Evolutionary conservation across 2,329 filamentous ascomycete genomes (phyloP), one percentile per base, ranked within the genome.

Genomic region (Pestalotiopsis sp.): DNA sequence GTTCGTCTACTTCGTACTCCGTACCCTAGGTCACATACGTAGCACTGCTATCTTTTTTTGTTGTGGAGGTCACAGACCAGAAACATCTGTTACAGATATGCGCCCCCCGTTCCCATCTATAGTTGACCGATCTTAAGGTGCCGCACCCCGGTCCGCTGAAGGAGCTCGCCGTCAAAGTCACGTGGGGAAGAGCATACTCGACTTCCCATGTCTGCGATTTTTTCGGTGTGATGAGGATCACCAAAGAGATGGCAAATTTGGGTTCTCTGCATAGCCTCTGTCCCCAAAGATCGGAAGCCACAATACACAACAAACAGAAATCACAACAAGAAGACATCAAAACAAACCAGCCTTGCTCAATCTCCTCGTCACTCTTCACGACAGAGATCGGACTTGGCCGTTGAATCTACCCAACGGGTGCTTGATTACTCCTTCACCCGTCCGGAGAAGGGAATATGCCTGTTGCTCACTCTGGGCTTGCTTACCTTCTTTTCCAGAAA

Each of bases 41-140:
- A 35, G 30, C 30, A 35, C 30, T 35, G 30, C 30, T 35, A 35
- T 35, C 7, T 35, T 35, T 35, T n/a, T 52, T 20, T 7, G 30
- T 48, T 22, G 40, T 35, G 62, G 24, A 55, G 62, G 62, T 57
- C 22, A 56, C 48, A 39, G 20, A 22, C 13, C 48, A 30, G 62
- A 65, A 65, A 65, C 48, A 56, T 48, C 30, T 65, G 62, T 55
- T 57, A 65, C 62, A 65, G 48, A 39, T 22, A 55, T 17, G 14
- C 17, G 44, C 14, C 44, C 44, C 44, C 44, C 44, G 14, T n/a
- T 52, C 62, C 30, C 17, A 30, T 44, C 62, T 65, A 65, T 65
- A 65, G 13, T 14, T 20, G 24, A 17, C 26, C 30, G 30, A 61
- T 39, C 26, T 61, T 35, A 38, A 35, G 58, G n/a, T 52, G 44